Base-by-base conservation (phyloP, 768 basidiomycete species). In the Russula lepida region DNA sequence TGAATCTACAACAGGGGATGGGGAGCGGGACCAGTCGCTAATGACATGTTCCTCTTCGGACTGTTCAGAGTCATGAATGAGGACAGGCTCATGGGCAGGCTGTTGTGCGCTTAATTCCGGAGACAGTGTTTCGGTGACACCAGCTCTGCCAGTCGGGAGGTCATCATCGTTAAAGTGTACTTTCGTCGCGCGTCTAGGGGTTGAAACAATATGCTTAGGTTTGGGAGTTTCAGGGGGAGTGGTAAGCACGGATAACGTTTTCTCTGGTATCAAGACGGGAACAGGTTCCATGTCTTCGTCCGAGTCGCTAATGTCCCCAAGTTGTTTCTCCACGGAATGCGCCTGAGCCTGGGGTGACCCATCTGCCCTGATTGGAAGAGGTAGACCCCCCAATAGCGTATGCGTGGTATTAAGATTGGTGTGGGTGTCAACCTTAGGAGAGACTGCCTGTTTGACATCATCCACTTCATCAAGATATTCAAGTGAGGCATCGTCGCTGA, bases 1-100 rank as follows among this genome's bases (percentile, higher is more conserved):
- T 47, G 69, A 52, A 44, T 64, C 63, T 32, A 57, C 58, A 6
- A 62, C 66, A 4, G 78, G 74, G 30, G 74, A 71, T 6, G 77
- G 75, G 2, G 73, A 73, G 15, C 71, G 66, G 6, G 74, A 74
- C 76, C 77, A 78, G n/a, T 72, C 71, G 21, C 73, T 68, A 39
- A 66, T 53, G 19, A 35, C 61, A 41, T 67, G 66, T 28, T 72
- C 72, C 11, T 70, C 71, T 6, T 66, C 53, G 7, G 49, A 55
- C 33, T 12, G 46, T 35, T 44, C 59, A 15, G 56, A 28, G 19
- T 44, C 58, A 43, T 33, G 37, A n/a, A 23, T 19, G 46, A 15
- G 23, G 25, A 28, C 30, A 6, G 33, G 32, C 6, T 58, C 17
- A 1, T 11, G 35, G 33, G 6, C 12, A 28, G 59, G 7, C 28